Conservation (phyloP, 495 filamentous ascomycete species). For the Pyrenula aspistea region DNA sequence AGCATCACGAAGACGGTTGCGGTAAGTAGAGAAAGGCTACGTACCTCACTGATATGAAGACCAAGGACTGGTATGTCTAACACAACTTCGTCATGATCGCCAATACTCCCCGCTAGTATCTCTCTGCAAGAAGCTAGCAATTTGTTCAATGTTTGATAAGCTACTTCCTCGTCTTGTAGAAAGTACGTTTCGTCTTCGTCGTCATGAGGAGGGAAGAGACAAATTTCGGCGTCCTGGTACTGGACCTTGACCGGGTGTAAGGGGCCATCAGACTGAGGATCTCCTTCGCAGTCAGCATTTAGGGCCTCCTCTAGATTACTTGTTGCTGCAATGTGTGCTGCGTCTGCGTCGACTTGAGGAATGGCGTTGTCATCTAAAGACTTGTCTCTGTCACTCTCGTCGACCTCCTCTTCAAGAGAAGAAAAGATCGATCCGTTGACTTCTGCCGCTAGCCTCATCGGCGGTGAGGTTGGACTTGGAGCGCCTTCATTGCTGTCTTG, state of each 20-base stretch:
- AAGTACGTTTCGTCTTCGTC: conserved; percentile 63
- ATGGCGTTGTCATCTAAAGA: no score
- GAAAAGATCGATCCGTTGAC: no score
- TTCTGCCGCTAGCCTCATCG: no score
- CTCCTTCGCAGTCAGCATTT: neutral
- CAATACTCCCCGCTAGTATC: conserved; percentile 55
- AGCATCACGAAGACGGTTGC: conserved; percentile 17
- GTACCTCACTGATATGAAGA: conserved; percentile 63
- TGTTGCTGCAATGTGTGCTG: neutral
- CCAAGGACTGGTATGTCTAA: conserved; percentile 56
- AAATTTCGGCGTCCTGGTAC: conserved; percentile 57
- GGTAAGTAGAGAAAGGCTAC: conserved; percentile 4
- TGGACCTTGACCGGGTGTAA: conserved; percentile 44
- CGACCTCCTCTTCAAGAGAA: no score
- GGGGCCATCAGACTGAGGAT: conserved; percentile 1
- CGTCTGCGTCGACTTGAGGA: no score
- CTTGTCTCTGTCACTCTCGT: no score
- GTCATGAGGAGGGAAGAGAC: conserved; percentile 56
- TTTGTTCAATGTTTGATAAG: conserved; percentile 41
- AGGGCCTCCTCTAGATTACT: neutral
- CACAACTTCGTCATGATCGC: conserved; percentile 54
- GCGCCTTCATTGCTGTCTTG: no score
- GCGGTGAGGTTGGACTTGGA: no score
- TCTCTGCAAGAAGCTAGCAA: conserved; percentile 54
- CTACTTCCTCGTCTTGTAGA: conserved; percentile 51